A percentile compares a stretch with the other conserved stretches of the same genome.
Conservation (phyloP, 2,329 filamentous ascomycete genomes). For the Grosmannia huntii region DNA sequence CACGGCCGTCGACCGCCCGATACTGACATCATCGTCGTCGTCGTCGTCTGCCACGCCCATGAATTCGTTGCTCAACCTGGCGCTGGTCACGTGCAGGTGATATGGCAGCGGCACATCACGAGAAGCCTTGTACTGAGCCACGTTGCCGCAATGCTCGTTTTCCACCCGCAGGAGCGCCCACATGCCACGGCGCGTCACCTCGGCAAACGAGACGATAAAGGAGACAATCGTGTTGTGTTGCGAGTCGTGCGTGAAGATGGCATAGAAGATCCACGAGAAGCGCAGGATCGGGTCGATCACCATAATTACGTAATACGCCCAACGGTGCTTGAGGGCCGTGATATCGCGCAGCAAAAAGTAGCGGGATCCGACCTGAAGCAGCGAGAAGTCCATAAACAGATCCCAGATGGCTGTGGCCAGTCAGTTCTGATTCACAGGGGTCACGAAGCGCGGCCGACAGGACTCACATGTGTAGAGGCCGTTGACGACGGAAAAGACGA, state of each 20-base stretch:
- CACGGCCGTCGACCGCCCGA: constrained; percentile 11
- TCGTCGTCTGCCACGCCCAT: neutral
- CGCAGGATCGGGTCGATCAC: constrained; percentile 70
- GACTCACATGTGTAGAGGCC: constrained; percentile 63
- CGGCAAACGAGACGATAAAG: constrained; percentile 65
- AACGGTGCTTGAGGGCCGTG: constrained; percentile 63
- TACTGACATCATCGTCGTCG: constrained; percentile 6
- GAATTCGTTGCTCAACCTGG: neutral
- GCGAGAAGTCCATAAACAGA: constrained; percentile 87
- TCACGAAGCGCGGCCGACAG: neutral
- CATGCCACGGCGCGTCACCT: constrained; percentile 73
- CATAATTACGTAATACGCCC: constrained; percentile 83
- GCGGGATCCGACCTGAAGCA: constrained; percentile 64
- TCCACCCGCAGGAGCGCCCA: constrained; percentile 93
- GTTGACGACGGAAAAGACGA: constrained; percentile 71
- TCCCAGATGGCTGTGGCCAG: constrained; percentile 65
- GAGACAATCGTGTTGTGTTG: constrained; percentile 77
- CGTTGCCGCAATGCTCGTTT: constrained; percentile 93
- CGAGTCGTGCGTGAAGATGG: constrained; percentile 63
- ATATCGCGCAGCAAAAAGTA: constrained; percentile 61
- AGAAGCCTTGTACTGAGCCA: constrained; percentile 77
- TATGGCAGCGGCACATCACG: constrained; percentile 83
- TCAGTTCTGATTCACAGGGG: neutral
- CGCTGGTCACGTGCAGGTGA: constrained; percentile 32
- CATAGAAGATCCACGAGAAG: constrained; percentile 91